Conservation (phyloP, 2,329 filamentous ascomycete species). For the Fusarium graminum region DNA sequence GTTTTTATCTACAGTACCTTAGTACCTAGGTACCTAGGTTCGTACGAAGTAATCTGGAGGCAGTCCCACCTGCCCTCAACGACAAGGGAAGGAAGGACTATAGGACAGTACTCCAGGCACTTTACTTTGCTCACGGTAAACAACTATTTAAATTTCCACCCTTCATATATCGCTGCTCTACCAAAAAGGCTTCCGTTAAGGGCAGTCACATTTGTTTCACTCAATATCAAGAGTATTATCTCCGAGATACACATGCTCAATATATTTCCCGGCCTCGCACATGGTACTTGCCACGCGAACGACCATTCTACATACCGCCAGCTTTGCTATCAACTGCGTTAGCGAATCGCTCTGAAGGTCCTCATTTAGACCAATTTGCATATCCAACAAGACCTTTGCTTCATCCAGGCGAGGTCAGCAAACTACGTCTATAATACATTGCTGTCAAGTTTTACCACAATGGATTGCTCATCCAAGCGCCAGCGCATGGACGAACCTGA, state of each 20-base stretch:
- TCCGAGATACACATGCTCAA: constrained; percentile 16
- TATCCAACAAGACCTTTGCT: neutral
- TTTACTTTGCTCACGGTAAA: neutral
- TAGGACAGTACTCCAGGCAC: neutral
- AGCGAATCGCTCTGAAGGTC: neutral
- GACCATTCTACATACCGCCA: constrained; percentile 2
- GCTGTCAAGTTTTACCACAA: constrained; percentile 23
- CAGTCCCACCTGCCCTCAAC: constrained; percentile 7
- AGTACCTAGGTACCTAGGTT: too few species aligned
- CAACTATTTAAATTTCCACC: neutral
- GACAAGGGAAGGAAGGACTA: constrained; percentile 2
- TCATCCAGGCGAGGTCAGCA: neutral
- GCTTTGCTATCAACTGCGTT: neutral
- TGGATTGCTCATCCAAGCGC: constrained; percentile 54
- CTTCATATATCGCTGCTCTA: neutral
- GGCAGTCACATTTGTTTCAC: neutral
- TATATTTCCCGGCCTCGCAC: constrained; percentile 38
- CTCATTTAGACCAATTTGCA: neutral
- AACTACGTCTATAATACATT: too few species aligned
- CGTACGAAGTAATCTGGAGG: neutral
- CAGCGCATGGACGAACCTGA: constrained; percentile 41
- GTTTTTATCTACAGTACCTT: too few species aligned
- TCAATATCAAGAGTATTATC: neutral
- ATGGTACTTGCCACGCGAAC: constrained; percentile 2
- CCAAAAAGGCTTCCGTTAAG: neutral